Evolutionary conservation across 2,329 filamentous ascomycete species (phyloP).

Genomic region (Botrytis fragariae): DNA sequence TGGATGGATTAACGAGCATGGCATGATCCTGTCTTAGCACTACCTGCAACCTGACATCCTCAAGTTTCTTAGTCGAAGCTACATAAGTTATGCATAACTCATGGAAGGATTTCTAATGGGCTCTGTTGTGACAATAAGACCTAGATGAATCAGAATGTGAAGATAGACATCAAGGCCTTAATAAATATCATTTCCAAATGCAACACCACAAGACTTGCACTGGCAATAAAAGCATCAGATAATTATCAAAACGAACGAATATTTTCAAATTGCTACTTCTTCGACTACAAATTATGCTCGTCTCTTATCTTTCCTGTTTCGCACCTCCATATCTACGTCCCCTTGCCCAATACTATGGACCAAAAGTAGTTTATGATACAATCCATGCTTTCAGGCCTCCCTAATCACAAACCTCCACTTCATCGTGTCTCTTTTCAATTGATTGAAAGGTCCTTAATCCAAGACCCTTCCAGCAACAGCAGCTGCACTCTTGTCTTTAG

Average conservation of each 20-base stretch:
- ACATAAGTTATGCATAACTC: background rate
- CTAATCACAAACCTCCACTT: background rate
- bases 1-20: background rate
- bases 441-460: conserved; percentile 23
- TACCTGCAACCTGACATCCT: background rate
- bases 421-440: background rate
- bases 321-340: background rate
- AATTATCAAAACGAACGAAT: background rate
- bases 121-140: background rate
- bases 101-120: background rate
- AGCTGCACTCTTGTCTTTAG: conserved; percentile 78
- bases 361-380: conserved; percentile 6
- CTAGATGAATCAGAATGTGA: background rate
- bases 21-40: background rate
- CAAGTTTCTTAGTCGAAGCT: background rate
- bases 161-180: background rate
- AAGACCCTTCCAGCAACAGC: conserved; percentile 73
- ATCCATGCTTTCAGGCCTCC: background rate
- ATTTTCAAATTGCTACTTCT: conserved; percentile 11
- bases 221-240: background rate
- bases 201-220: background rate
- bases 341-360: background rate
- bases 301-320: background rate
- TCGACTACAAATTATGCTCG: conserved; percentile 5
- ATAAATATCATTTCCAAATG: background rate